Conservation (phyloP, 1,139 yeast genomes). For the Candida sanyaensis region DNA sequence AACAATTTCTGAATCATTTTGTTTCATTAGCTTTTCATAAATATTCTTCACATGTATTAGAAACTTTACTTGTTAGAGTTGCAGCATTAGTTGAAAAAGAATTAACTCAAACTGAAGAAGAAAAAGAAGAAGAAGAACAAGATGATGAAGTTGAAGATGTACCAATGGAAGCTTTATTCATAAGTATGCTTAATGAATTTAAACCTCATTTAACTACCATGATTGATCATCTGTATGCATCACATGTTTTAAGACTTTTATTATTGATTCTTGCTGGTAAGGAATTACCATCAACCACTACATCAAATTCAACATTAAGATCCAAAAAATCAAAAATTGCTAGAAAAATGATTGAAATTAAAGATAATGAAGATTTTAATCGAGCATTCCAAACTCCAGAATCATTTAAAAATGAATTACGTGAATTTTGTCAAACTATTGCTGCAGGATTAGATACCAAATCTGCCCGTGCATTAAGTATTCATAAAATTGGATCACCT, state of each 20-base stretch:
- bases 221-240: constrained; percentile 78
- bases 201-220: constrained; percentile 59
- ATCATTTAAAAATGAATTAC: constrained; percentile 65
- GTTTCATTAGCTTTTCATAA: constrained; percentile 81
- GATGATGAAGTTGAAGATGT: constrained; percentile 31
- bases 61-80: constrained; percentile 74
- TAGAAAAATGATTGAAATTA: constrained; percentile 87
- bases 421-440: constrained; percentile 40
- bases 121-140: constrained; percentile 25
- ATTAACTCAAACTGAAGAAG: constrained; percentile 37
- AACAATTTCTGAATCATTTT: constrained; percentile 70
- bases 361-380: constrained; percentile 70
- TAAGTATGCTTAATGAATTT: constrained; percentile 66
- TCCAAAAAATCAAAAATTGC: constrained; percentile 89
- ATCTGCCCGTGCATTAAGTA: constrained; percentile 67
- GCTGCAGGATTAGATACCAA: constrained; percentile 45
- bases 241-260: constrained; percentile 79
- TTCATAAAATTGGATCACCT: constrained; percentile 84
- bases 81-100: constrained; percentile 82
- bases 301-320: constrained; percentile 73
- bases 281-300: constrained; percentile 74
- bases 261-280: constrained; percentile 76
- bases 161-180: constrained; percentile 61
- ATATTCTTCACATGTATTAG: constrained; percentile 92
- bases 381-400: constrained; percentile 71